Percentiles rank a stretch among this genome's conserved stretches.
Conservation (phyloP, 331 rosid genomes). For the Rhamnella rubrinervis region DNA sequence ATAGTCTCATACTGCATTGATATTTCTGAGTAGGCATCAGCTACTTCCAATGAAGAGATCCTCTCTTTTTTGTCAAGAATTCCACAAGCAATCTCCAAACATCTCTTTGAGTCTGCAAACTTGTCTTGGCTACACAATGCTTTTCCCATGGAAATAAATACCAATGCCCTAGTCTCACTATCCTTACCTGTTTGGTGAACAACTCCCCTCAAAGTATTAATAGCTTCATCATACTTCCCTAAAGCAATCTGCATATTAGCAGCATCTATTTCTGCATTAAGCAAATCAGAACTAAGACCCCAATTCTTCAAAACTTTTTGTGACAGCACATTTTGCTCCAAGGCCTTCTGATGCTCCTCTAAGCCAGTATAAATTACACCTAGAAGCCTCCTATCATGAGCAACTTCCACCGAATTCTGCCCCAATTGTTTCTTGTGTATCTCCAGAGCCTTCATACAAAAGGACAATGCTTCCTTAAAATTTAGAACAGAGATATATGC, state of each 20-base stretch:
- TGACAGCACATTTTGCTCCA: constrained; percentile 77
- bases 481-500: constrained; percentile 70
- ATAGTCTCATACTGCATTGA: constrained; percentile 84
- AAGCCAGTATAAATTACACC: constrained; percentile 76
- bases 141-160: constrained; percentile 81
- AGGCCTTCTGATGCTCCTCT: constrained; percentile 85
- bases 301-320: constrained; percentile 77
- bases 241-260: constrained; percentile 90
- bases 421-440: constrained; percentile 66
- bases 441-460: constrained; percentile 77
- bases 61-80: constrained; percentile 74
- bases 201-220: constrained; percentile 60
- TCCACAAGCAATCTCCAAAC: constrained; percentile 79
- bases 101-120: constrained; percentile 57
- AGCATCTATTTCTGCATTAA: constrained; percentile 77
- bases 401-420: constrained; percentile 81
- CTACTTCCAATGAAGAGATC: constrained; percentile 59
- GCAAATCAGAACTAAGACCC: constrained; percentile 74
- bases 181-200: constrained; percentile 60
- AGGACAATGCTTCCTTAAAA: constrained; percentile 70
- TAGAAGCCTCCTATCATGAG: constrained; percentile 72
- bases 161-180: constrained; percentile 74
- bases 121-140: constrained; percentile 77
- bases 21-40: constrained; percentile 86
- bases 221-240: constrained; percentile 77